phyloP scores from a whole-genome alignment of 805 yeast species.

The Torulaspora franciscae region DNA sequence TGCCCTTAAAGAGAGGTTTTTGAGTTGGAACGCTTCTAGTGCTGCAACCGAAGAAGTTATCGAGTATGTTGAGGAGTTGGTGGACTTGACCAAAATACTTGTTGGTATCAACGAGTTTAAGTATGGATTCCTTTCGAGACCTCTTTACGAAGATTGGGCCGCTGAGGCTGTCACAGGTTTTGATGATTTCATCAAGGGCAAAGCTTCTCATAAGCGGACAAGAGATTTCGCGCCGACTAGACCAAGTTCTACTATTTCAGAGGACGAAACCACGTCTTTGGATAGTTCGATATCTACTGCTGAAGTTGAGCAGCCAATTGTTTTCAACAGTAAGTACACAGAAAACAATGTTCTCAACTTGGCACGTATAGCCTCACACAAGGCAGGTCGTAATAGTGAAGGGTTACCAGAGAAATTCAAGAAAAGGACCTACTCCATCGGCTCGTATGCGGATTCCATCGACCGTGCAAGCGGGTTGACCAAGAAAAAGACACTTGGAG shows the following conservation, averaged over 20 bases:
- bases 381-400: slow-evolving; percentile 13
- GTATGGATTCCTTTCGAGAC: slow-evolving; percentile 48
- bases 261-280: slow-evolving; percentile 8
- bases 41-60: slow-evolving; percentile 48
- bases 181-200: slow-evolving; percentile 25
- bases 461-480: slow-evolving; percentile 11
- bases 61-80: slow-evolving; percentile 45
- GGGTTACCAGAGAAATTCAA: slow-evolving; percentile 33
- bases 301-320: slow-evolving; percentile 15
- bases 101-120: slow-evolving; percentile 49
- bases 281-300: slow-evolving; percentile 11
- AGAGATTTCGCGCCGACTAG: slow-evolving; percentile 6
- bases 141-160: slow-evolving; percentile 42
- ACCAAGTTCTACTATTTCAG: slow-evolving; percentile 11
- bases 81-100: slow-evolving; percentile 39
- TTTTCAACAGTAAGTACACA: slow-evolving; percentile 7
- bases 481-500: slow-evolving; percentile 30
- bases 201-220: slow-evolving; percentile 2
- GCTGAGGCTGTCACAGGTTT: slow-evolving; percentile 39
- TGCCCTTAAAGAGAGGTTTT: slow-evolving; percentile 37
- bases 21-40: slow-evolving; percentile 50
- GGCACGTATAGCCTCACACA: slow-evolving; percentile 32
- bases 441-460: slow-evolving; percentile 30
- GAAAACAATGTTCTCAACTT: slow-evolving; percentile 18
- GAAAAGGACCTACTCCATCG: slow-evolving; percentile 37